A percentile compares a stretch with the other conserved stretches of the same genome.
Conservation (phyloP, 306 rosid genomes). For the Rosa chinensis region DNA sequence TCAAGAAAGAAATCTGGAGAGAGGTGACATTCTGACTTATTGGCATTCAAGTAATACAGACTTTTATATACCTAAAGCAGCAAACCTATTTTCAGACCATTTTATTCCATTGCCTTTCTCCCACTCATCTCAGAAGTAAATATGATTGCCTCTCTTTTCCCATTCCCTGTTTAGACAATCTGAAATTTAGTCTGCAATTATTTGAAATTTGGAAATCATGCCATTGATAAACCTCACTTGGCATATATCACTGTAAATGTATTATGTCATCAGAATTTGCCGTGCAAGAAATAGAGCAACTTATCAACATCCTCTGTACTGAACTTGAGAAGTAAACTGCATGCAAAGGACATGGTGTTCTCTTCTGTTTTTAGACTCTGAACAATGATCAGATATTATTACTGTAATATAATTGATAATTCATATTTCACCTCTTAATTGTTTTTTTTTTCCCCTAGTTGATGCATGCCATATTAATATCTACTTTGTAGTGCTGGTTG, state of each 20-base stretch:
- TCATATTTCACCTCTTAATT: background rate
- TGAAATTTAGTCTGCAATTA: background rate
- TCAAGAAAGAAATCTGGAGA: constrained; percentile 64
- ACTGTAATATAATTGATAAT: background rate
- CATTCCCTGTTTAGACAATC: constrained; percentile 2
- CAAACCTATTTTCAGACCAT: background rate
- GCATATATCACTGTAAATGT: background rate
- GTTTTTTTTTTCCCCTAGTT: background rate
- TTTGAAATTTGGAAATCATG: background rate
- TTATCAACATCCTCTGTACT: background rate
- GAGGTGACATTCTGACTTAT: constrained; percentile 43
- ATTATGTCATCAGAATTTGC: background rate
- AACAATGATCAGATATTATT: background rate
- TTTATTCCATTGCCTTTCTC: background rate
- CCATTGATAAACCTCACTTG: background rate
- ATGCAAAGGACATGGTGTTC: background rate
- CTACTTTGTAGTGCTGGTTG: background rate
- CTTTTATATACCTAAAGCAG: background rate
- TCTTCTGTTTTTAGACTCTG: background rate
- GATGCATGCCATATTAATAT: background rate
- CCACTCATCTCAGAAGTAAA: background rate
- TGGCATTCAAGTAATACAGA: background rate
- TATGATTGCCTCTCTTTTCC: background rate
- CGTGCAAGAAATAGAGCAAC: background rate
- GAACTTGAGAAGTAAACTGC: background rate